Base-by-base conservation (phyloP, 768 basidiomycete species). In the Naganishia friedmannii region DNA sequence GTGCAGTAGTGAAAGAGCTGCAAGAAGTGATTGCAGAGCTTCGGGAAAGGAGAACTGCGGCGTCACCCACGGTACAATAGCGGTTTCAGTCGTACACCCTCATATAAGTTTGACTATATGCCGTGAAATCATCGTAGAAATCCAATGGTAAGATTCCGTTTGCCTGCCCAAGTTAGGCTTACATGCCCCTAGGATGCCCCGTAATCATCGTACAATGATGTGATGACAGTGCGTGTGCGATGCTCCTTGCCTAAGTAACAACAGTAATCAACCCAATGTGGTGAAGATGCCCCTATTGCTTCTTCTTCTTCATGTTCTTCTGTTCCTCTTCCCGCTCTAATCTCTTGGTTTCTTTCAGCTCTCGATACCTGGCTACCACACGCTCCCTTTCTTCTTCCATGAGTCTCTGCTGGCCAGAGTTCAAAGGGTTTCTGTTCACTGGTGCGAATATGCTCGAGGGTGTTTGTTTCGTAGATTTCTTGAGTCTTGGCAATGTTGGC, bases 331-430 rank as follows among this genome's bases (percentile, higher is more conserved):
- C 75, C 54, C 66, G 67, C 53, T 72, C 73, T 37, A 34, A 63
- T 65, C 74, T 72, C 72, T 73, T 76, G 51, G 32, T 65, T 70
- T 74, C 78, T 70, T 80, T 80, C 73, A 80, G 74, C 67, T 79
- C 79, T 70, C 79, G 74, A 73, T 80, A 80, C 67, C 73, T 65
- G 68, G 69, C 72, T 12, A 80, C 70, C 12, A 80, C 79, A 55
- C 79, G 72, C 70, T 79, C 78, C 56, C 79, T 70, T 69, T 80
- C 79, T 60, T 78, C 78, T 55, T 77, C 79, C 70, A 80, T 58
- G 48, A 79, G 56, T 56, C 79, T 55, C 70, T 73, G 67, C 71
- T 79, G 78, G 3, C 75, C 79, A 13, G 77, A 70, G 69, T 72
- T 76, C 26, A 80, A 54, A 29, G 77, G 77, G 32, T 69, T 73